Evolutionary conservation across 1,284 basidiomycete species (phyloP), one percentile per base, ranked within the genome.

Genomic region (Tremellales sp.): DNA sequence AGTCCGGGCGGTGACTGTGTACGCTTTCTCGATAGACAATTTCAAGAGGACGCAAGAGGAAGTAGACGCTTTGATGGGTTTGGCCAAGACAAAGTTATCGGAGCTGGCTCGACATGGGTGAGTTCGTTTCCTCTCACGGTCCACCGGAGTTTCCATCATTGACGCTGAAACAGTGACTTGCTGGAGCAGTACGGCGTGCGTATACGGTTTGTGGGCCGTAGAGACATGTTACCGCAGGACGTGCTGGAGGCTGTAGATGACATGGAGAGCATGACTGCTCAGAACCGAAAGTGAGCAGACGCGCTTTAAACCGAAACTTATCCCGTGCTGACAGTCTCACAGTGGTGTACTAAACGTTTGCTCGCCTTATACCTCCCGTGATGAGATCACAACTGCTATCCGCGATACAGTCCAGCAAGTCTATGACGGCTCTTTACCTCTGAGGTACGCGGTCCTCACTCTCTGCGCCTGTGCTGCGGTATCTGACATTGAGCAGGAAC

Each of bases 21-120:
- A 96, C 65, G 91, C 92, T 3, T 98, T 99, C 73, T 84, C 93
- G 1, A 94, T 98, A 53, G 92, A 97, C 68, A 99, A 98, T 75
- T 98, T 98, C 76, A 88, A 87, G 58, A 81, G 96, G n/a, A 80
- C 85, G 1, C 77, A 81, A 47, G 83, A 84, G 6, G 96, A 99
- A 71, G 91, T 99, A 1, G 82, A 86, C 33, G 84, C 84, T 5
- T 77, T 98, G 53, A 93, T 98, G 90, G 73, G 78, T 17, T 76
- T 99, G 37, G 89, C 89, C 1, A 84, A 87, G 67, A 80, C 82
- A n/a, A 84, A 86, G 52, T 78, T 99, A 17, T 66, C 84, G 24
- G 89, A 97, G 70, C 78, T 99, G 10, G 87, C 84, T 50, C 70
- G 81, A 50, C 82, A 90, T 63, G 92, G 89, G 90, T 93, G 66